These are phyloP conservation scores for Kazachstania sp. DNA, from an alignment of 1,139 yeast species.

Conservation along the genomic window DNA sequence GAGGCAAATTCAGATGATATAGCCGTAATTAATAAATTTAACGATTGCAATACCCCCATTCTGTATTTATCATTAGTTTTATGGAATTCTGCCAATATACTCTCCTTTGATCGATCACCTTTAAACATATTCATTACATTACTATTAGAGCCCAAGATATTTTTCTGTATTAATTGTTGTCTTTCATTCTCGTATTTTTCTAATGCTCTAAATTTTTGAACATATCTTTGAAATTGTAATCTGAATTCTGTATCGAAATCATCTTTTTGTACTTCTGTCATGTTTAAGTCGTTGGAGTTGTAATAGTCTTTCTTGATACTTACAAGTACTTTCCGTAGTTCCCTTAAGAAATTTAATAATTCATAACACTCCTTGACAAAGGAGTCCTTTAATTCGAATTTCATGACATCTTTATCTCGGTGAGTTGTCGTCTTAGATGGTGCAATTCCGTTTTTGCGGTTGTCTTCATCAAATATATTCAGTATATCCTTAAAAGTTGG, in stretches of 20 bases:
- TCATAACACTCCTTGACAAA: conserved; percentile 45
- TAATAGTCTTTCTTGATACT: conserved; percentile 40
- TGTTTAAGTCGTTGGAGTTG: conserved; percentile 34
- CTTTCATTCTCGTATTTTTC: conserved; percentile 45
- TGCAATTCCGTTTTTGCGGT: background rate
- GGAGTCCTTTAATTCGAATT: conserved; percentile 37
- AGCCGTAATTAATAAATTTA: conserved; percentile 21
- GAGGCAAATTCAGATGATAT: conserved; percentile 22
- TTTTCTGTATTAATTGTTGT: conserved; percentile 16
- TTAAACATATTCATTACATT: background rate
- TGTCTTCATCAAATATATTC: conserved; percentile 33
- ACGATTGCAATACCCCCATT: conserved; percentile 26
- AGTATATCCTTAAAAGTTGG: conserved; percentile 45
- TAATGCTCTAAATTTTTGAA: conserved; percentile 42
- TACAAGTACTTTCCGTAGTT: conserved; percentile 35
- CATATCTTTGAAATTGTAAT: conserved; percentile 41
- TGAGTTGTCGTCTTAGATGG: background rate
- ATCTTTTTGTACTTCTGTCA: conserved; percentile 43
- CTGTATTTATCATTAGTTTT: conserved; percentile 25
- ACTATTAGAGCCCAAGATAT: conserved; percentile 5
- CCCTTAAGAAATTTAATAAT: conserved; percentile 36
- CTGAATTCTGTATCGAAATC: conserved; percentile 49
- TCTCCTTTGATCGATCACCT: background rate
- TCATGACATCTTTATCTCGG: conserved; percentile 27
- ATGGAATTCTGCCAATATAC: conserved; percentile 12